A percentile compares a stretch with the other conserved stretches of the same genome.
These are phyloP conservation scores for Colletotrichum neosansevieriae DNA, from an alignment of 2,329 filamentous ascomycete genomes.

Conservation along the genomic window DNA sequence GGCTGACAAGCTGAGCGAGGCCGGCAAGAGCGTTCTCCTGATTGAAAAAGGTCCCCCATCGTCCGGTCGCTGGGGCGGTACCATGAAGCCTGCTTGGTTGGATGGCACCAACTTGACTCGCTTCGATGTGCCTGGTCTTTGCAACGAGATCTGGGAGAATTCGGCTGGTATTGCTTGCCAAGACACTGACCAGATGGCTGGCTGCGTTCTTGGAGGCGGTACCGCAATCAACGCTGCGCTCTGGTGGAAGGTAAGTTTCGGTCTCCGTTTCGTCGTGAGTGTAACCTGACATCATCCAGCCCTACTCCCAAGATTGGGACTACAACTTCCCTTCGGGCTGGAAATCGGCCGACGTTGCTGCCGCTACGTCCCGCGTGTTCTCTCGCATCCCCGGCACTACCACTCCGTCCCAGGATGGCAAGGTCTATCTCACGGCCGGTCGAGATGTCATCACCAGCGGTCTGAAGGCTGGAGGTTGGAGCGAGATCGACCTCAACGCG, in stretches of 20 bases:
- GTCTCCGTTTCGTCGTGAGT: not conserved
- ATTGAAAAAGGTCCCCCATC: conserved; percentile 72
- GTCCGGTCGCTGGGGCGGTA: conserved; percentile 74
- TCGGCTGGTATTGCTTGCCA: conserved; percentile 73
- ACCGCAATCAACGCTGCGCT: conserved; percentile 76
- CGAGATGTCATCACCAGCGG: conserved; percentile 73
- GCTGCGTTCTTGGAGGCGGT: conserved; percentile 77
- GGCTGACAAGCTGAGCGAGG: conserved; percentile 72
- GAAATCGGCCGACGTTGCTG: conserved; percentile 72
- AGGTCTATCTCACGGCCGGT: conserved; percentile 75
- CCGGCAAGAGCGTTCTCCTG: conserved; percentile 73
- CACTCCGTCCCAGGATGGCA: conserved; percentile 73
- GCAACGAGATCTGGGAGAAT: conserved; percentile 77
- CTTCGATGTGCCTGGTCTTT: conserved; percentile 78
- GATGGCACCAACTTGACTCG: conserved; percentile 72
- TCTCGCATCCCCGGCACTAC: conserved; percentile 77
- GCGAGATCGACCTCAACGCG: conserved; percentile 69
- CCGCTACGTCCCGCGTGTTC: conserved; percentile 73
- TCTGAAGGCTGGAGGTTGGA: conserved; percentile 72
- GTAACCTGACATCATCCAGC: conserved; percentile 46
- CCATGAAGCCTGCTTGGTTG: conserved; percentile 71
- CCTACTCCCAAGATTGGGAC: conserved; percentile 76
- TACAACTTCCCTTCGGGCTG: conserved; percentile 79
- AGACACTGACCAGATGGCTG: conserved; percentile 80
- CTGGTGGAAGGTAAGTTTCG: conserved; percentile 68